Base-by-base conservation (phyloP, 192 early-diverging fungal species). In the Coemansia reversa region DNA sequence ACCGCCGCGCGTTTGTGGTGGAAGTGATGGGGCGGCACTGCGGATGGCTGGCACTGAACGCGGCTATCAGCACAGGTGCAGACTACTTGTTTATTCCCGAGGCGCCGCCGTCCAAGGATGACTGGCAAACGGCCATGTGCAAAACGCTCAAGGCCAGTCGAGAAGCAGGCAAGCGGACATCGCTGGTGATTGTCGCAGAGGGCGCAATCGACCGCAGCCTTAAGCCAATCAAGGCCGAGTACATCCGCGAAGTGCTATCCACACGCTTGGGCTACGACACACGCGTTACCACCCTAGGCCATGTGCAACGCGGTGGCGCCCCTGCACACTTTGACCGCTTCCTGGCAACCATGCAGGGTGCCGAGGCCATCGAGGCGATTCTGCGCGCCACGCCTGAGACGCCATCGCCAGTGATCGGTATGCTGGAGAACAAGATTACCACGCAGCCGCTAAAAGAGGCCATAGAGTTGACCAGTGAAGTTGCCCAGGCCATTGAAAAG, bases 21-120 rank as follows among this genome's bases (percentile, higher is more conserved):
- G 96, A 98, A 65, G 96, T 98, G 32, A 98, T 98, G 96, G 96
- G 94, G 9, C 87, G 96, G 47, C 93, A 97, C 69, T 98, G 96
- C 70, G 96, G 96, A 19, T 98, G 96, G 96, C 75, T 94, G 30
- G 92, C 91, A 24, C 80, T 93, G 28, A 93, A 91, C 85, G 90
- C 92, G 18, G 92, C 86, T 6, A 91, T 93, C 72, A 86, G 87
- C 51, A 89, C 92, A 12, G 95, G 93, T 24, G 95, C 96, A 50
- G 96, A 98, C 70, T 94, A 92, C 83, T 86, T 97, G 54, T 98
- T 98, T 65, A 88, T 98, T 28, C 96, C 96, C 18, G 96, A 98
- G 65, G 83, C 91, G 12, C 96, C 96, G 32, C 95, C 94, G 20
- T 82, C 84, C 6, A 88, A 87, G 25, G 89, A 88, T 20, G 87